A percentile compares a stretch with the other conserved stretches of the same genome.
These are phyloP conservation scores for Rossbeevera mucosa DNA, from an alignment of 768 basidiomycete genomes.

Conservation along the genomic window DNA sequence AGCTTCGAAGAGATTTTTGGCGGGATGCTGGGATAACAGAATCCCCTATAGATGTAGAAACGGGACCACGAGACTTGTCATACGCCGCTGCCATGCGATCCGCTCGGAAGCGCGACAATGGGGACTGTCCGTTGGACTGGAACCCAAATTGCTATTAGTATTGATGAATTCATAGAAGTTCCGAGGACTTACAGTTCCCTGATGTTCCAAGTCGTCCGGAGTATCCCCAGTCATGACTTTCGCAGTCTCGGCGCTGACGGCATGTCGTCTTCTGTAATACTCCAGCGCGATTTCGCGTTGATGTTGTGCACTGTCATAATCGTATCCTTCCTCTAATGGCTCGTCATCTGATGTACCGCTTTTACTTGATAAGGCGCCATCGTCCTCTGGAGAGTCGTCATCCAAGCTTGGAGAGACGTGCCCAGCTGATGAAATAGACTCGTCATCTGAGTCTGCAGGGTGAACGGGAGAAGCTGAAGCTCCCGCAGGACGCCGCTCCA, in stretches of 20 bases:
- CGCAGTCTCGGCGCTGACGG: slow-evolving; percentile 51
- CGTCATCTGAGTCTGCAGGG: slow-evolving; percentile 63
- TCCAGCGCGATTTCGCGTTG: slow-evolving; percentile 72
- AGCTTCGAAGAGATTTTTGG: slow-evolving; percentile 45
- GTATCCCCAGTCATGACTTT: slow-evolving; percentile 47
- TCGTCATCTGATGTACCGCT: slow-evolving; percentile 35
- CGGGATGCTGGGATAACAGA: slow-evolving; percentile 41
- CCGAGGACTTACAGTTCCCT: slow-evolving; percentile 37
- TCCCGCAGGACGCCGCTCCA: slow-evolving; percentile 53
- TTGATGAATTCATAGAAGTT: slow-evolving; percentile 2
- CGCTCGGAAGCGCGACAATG: slow-evolving; percentile 64
- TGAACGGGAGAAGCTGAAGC: slow-evolving; percentile 10
- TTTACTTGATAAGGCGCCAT: slow-evolving; percentile 18
- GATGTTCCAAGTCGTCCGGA: slow-evolving; percentile 41
- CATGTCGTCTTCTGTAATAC: slow-evolving; percentile 59
- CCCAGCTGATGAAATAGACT: slow-evolving; percentile 42
- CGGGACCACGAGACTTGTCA: slow-evolving; percentile 33
- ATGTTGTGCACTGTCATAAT: slow-evolving; percentile 59
- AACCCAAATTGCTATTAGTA: not conserved
- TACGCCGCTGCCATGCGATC: slow-evolving; percentile 49
- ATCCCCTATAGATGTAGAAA: slow-evolving; percentile 39
- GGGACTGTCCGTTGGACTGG: slow-evolving; percentile 43
- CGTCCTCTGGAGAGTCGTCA: slow-evolving; percentile 21
- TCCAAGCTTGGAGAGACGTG: slow-evolving; percentile 32
- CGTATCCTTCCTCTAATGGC: slow-evolving; percentile 45